Base-by-base conservation (phyloP, 257 asterid species). In the Scutellaria barbata region DNA sequence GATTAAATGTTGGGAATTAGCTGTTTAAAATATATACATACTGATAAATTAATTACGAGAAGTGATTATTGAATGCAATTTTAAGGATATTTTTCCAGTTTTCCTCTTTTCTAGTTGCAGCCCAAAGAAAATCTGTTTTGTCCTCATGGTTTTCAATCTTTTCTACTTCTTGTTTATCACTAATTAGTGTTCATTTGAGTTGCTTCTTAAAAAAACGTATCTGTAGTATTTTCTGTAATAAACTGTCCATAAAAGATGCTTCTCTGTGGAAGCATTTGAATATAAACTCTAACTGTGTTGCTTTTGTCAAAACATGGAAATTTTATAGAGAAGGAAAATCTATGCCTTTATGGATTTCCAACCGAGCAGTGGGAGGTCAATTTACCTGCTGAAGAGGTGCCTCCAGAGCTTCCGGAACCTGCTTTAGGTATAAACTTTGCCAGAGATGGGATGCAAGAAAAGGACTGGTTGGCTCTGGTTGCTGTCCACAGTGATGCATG, bases 391-490 rank as follows among this genome's bases (percentile, higher is more conserved):
- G 95, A 87, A 79, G 95, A 90, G 81, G 92, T 90, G 79, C 95
- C 96, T 52, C 86, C 96, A 1, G 95, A 87, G 90, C 89, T 87
- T 59, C 96, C 96, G 3, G 96, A 90, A 67, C 96, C 96, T 30
- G 92, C 89, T 79, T 74, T 87, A 55, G 96, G 96, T 41, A 90
- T 90, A 39, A 90, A 87, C 83, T 90, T 90, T 81, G 92, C 95
- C 53, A 83, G 95, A 68, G 96, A 87, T 81, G 95, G 95, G 64
- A 90, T 90, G 96, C 88, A 82, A 77, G 89, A 81, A 70, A 84
- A 83, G 79, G 92, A 90, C 78, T 90, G 95, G 96, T 73, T 87
- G 68, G 87, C 95, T 69, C 79, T 90, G 79, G 96, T 90, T 76
- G 92, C 96, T 82, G 87, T 86, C 37, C 95, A 84, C 74, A 90